These are phyloP conservation scores for Cystofilobasidium capitatum DNA, from an alignment of 768 basidiomycete species.

Conservation along the genomic window DNA sequence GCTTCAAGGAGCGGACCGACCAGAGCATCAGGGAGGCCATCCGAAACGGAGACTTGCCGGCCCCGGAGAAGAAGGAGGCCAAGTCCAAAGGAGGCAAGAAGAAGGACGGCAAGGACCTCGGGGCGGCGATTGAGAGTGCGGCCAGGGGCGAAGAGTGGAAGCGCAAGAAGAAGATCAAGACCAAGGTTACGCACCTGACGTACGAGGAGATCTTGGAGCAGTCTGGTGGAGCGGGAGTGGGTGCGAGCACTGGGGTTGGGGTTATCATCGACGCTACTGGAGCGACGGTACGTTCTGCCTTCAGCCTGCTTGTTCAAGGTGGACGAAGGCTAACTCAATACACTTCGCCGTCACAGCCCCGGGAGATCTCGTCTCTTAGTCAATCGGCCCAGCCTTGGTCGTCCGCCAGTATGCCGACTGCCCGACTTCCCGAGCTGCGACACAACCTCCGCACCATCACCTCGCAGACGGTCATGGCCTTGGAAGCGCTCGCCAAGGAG, in stretches of 20 bases:
- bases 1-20: constrained; percentile 74
- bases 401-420: constrained; percentile 66
- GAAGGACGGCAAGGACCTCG: neutral
- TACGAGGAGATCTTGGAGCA: constrained; percentile 93
- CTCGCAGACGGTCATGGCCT: constrained; percentile 68
- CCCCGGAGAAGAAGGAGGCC: constrained; percentile 24
- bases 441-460: constrained; percentile 85
- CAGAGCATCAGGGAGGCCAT: constrained; percentile 39
- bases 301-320: neutral
- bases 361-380: constrained; percentile 77
- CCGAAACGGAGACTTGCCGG: constrained; percentile 28
- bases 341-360: constrained; percentile 47
- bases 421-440: constrained; percentile 88
- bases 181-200: constrained; percentile 82
- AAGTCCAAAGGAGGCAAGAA: constrained; percentile 23
- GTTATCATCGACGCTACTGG: constrained; percentile 92
- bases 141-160: constrained; percentile 53
- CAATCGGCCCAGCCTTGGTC: constrained; percentile 42
- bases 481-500: constrained; percentile 82
- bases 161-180: constrained; percentile 62
- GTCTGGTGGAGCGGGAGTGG: constrained; percentile 38
- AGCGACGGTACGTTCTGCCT: constrained; percentile 57
- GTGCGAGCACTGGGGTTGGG: constrained; percentile 56
- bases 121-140: neutral
- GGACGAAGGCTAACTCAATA: neutral